Evolutionary conservation across 345 rosid genomes (phyloP).

Genomic region (Populus nigra): DNA sequence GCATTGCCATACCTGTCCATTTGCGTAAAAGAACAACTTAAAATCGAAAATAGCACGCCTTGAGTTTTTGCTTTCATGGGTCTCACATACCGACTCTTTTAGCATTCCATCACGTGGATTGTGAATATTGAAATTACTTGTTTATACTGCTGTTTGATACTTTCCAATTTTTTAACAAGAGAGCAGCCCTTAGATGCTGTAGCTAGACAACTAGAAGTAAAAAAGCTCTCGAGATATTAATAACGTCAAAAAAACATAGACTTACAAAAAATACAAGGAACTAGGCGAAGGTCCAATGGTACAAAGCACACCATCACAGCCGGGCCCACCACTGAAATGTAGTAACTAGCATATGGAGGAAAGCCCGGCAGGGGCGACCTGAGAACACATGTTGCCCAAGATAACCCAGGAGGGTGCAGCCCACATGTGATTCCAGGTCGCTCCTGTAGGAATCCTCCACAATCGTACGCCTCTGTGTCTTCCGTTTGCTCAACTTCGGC

Average conservation of each 20-base stretch:
- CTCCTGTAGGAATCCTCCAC: slow-evolving; percentile 37
- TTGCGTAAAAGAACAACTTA: not conserved
- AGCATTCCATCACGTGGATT: not conserved
- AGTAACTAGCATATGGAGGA: not conserved
- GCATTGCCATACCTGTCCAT: not conserved
- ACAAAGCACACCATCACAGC: not conserved
- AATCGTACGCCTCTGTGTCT: not conserved
- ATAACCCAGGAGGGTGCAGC: not conserved
- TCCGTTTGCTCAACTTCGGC: not conserved
- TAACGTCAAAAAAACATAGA: not conserved
- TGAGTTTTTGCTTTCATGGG: not conserved
- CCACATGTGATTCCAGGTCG: slow-evolving; percentile 34
- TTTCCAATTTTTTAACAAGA: not conserved
- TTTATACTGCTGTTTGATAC: not conserved
- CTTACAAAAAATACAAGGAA: not conserved
- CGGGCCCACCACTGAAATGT: not conserved
- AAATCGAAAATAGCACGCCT: not conserved
- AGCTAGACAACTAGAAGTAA: not conserved
- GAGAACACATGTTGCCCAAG: slow-evolving; percentile 32
- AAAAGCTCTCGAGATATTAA: not conserved
- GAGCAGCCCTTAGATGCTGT: not conserved
- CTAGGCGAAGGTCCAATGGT: not conserved
- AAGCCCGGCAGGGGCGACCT: slow-evolving; percentile 42
- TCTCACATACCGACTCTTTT: not conserved
- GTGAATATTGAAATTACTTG: not conserved